Evolutionary conservation across 2,329 filamentous ascomycete genomes (phyloP).

Genomic region (Trichoderma asperellum): DNA sequence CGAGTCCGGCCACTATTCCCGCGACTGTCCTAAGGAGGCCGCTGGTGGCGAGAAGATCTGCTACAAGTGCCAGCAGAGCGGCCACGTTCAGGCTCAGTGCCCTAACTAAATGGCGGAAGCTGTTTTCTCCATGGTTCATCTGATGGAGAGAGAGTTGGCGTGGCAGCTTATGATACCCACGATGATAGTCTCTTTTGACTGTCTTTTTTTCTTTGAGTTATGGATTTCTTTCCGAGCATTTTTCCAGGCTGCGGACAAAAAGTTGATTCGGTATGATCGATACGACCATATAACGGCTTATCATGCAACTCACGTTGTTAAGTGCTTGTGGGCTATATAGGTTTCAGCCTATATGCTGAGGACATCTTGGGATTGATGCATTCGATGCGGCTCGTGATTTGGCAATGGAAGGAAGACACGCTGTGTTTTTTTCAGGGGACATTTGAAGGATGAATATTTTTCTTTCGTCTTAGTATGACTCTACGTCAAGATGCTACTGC

Average conservation of each 20-base stretch:
- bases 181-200: slow-evolving; percentile 39
- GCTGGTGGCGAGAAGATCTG: slow-evolving; percentile 89
- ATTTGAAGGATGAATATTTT: slow-evolving; percentile 30
- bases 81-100: slow-evolving; percentile 93
- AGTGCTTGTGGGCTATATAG: slow-evolving; percentile 35
- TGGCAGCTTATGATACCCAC: slow-evolving; percentile 51
- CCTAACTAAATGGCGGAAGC: slow-evolving; percentile 61
- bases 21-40: slow-evolving; percentile 94
- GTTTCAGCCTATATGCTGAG: slow-evolving; percentile 37
- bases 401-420: slow-evolving; percentile 7
- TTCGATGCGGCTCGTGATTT: slow-evolving; percentile 30
- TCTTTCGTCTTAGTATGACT: slow-evolving; percentile 31
- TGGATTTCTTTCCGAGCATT: slow-evolving; percentile 33
- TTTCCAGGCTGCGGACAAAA: slow-evolving; percentile 31
- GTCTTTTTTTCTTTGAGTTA: slow-evolving; percentile 32
- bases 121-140: slow-evolving; percentile 33
- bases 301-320: slow-evolving; percentile 39
- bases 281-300: slow-evolving; percentile 39
- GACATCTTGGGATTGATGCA: slow-evolving; percentile 36
- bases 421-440: slow-evolving; percentile 36
- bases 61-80: slow-evolving; percentile 88
- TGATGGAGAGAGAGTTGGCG: slow-evolving; percentile 42
- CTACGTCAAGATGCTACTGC: slow-evolving; percentile 24
- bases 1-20: slow-evolving; percentile 91
- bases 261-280: slow-evolving; percentile 41